A percentile compares a stretch with the other conserved stretches of the same genome.
These are phyloP conservation scores for Cyclospora cayetanensis DNA, from an alignment of 169 alveolate genomes.

Conservation along the genomic window DNA sequence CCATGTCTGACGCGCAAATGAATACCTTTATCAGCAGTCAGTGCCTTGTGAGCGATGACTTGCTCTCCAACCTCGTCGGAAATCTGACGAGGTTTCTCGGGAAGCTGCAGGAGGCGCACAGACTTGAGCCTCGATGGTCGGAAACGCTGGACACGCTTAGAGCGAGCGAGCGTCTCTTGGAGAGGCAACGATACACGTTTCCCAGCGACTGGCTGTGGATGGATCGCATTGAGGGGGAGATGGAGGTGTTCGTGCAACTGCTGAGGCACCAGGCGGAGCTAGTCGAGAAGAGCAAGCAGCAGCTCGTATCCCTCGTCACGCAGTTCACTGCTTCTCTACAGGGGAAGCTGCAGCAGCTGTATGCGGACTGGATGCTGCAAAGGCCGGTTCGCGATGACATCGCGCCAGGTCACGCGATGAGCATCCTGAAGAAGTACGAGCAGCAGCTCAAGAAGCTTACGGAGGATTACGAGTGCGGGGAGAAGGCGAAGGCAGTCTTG, in stretches of 20 bases:
- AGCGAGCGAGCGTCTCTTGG: constrained; percentile 90
- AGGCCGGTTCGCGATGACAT: constrained; percentile 69
- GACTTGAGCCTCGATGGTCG: constrained; percentile 88
- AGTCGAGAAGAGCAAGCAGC: constrained; percentile 56
- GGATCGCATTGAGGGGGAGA: constrained; percentile 93
- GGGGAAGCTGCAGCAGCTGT: constrained; percentile 66
- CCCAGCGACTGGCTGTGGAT: constrained; percentile 94
- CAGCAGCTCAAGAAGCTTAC: constrained; percentile 43
- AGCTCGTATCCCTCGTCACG: constrained; percentile 48
- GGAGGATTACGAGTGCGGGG: constrained; percentile 36
- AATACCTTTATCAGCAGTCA: constrained; percentile 80
- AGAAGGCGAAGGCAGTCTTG: constrained; percentile 61
- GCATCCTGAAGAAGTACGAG: constrained; percentile 43
- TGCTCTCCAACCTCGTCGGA: constrained; percentile 76
- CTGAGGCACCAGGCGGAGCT: constrained; percentile 72
- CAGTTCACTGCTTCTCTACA: constrained; percentile 47
- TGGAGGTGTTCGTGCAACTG: constrained; percentile 89
- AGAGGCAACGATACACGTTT: constrained; percentile 91
- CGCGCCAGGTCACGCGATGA: constrained; percentile 67
- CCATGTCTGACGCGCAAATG: constrained; percentile 78
- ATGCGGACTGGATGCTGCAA: constrained; percentile 70
- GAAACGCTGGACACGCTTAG: constrained; percentile 87
- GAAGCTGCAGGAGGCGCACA: constrained; percentile 90
- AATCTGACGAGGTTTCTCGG: constrained; percentile 89
- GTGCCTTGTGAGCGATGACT: constrained; percentile 78